Conservation (phyloP, 2,329 filamentous ascomycete genomes). For the Verticillium albo-atrum region DNA sequence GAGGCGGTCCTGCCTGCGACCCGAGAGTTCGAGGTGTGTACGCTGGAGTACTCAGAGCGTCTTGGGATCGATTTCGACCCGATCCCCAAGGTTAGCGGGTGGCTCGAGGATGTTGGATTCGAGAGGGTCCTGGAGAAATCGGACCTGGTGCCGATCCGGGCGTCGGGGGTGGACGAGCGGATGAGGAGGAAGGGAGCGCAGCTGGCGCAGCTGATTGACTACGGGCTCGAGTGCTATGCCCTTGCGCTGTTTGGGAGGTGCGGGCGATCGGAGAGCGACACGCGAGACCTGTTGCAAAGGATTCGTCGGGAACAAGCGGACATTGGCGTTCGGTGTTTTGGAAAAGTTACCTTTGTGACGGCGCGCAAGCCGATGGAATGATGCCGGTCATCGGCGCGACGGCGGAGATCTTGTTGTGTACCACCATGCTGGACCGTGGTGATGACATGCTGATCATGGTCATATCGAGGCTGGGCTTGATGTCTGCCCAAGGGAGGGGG, state of each 20-base stretch:
- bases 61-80: constrained; percentile 35
- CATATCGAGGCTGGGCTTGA: background rate
- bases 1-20: constrained; percentile 9
- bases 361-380: constrained; percentile 9
- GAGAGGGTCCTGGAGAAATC: constrained; percentile 32
- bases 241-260: constrained; percentile 24
- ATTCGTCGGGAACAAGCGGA: constrained; percentile 14
- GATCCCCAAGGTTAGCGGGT: constrained; percentile 25
- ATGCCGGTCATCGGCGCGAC: background rate
- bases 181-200: constrained; percentile 30
- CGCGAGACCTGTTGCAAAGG: constrained; percentile 22
- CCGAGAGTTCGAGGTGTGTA: constrained; percentile 28
- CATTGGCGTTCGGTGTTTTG: background rate
- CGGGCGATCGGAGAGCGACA: constrained; percentile 26
- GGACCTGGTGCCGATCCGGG: constrained; percentile 35
- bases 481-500: background rate
- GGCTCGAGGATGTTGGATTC: constrained; percentile 32
- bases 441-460: no score
- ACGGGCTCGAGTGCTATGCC: constrained; percentile 29
- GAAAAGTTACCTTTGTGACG: constrained; percentile 7
- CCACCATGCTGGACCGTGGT: background rate
- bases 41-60: constrained; percentile 18
- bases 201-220: constrained; percentile 29
- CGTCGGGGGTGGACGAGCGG: constrained; percentile 34
- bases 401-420: background rate